A percentile compares a stretch with the other conserved stretches of the same genome.
These are phyloP conservation scores for Boletus patriciae DNA, from an alignment of 768 basidiomycete species.

Conservation along the genomic window DNA sequence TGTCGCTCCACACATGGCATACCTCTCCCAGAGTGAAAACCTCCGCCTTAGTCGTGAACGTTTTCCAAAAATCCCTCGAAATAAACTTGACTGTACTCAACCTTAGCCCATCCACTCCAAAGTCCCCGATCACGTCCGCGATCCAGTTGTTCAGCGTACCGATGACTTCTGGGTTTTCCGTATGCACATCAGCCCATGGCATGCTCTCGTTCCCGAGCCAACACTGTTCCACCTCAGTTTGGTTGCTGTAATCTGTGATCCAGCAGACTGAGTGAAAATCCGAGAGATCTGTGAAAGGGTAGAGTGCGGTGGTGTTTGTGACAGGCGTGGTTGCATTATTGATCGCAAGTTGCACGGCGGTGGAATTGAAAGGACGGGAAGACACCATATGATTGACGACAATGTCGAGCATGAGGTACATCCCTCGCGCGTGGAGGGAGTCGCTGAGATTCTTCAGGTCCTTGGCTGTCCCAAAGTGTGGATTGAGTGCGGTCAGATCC, in stretches of 20 bases:
- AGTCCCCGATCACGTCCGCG: slow-evolving; percentile 43
- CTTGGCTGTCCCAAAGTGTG: slow-evolving; percentile 50
- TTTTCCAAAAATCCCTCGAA: slow-evolving; percentile 53
- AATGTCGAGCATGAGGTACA: slow-evolving; percentile 63
- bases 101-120: slow-evolving; percentile 53
- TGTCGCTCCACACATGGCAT: slow-evolving; percentile 30
- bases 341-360: slow-evolving; percentile 22
- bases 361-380: slow-evolving; percentile 24
- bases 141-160: slow-evolving; percentile 49
- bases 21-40: slow-evolving; percentile 58
- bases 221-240: slow-evolving; percentile 53
- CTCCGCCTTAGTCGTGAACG: slow-evolving; percentile 46
- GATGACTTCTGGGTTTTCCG: slow-evolving; percentile 48
- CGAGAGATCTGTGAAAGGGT: slow-evolving; percentile 36
- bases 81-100: slow-evolving; percentile 64
- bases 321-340: slow-evolving; percentile 8
- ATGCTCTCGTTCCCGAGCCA: slow-evolving; percentile 57
- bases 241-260: slow-evolving; percentile 44
- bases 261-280: slow-evolving; percentile 44
- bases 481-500: slow-evolving; percentile 48
- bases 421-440: slow-evolving; percentile 50
- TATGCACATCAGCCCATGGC: slow-evolving; percentile 60
- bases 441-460: slow-evolving; percentile 50
- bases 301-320: slow-evolving; percentile 22
- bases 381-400: slow-evolving; percentile 64